These are phyloP conservation scores for Metschnikowia shivogae DNA, from an alignment of 805 yeast species.

Conservation along the genomic window DNA sequence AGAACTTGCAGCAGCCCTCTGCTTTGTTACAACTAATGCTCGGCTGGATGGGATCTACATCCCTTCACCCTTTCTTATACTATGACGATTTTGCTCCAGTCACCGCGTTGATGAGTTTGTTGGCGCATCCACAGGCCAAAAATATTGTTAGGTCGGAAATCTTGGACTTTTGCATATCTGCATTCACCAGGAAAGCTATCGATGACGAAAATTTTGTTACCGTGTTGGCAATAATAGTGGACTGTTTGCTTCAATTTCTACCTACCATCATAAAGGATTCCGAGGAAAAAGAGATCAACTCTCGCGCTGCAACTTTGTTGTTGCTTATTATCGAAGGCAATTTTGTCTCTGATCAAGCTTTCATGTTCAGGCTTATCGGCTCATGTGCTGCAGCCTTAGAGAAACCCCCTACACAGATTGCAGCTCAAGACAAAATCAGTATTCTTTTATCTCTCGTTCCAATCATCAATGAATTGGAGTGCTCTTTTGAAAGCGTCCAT, in stretches of 20 bases:
- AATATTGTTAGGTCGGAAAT: slow-evolving; percentile 58
- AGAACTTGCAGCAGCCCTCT: slow-evolving; percentile 81
- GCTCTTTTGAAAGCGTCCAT: slow-evolving; percentile 48
- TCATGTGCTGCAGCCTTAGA: slow-evolving; percentile 60
- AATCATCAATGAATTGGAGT: slow-evolving; percentile 50
- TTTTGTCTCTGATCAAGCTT: slow-evolving; percentile 51
- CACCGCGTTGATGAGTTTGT: slow-evolving; percentile 49
- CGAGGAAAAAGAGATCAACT: slow-evolving; percentile 42
- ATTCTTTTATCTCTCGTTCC: slow-evolving; percentile 55
- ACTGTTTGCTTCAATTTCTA: slow-evolving; percentile 47
- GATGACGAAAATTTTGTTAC: slow-evolving; percentile 42
- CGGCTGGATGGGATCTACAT: slow-evolving; percentile 44
- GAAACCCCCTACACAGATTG: slow-evolving; percentile 50
- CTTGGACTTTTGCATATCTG: slow-evolving; percentile 48
- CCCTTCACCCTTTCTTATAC: slow-evolving; percentile 49
- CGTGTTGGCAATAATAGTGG: slow-evolving; percentile 55
- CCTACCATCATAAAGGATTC: slow-evolving; percentile 46
- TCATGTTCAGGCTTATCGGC: slow-evolving; percentile 48
- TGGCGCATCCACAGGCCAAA: slow-evolving; percentile 57
- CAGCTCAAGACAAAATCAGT: slow-evolving; percentile 49
- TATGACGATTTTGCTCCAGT: slow-evolving; percentile 54
- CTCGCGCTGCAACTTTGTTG: slow-evolving; percentile 50
- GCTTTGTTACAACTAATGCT: slow-evolving; percentile 64
- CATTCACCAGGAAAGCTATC: slow-evolving; percentile 38
- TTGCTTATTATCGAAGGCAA: slow-evolving; percentile 53